Conservation (phyloP, 2,329 filamentous ascomycete species). For the Colletotrichum truncatum region DNA sequence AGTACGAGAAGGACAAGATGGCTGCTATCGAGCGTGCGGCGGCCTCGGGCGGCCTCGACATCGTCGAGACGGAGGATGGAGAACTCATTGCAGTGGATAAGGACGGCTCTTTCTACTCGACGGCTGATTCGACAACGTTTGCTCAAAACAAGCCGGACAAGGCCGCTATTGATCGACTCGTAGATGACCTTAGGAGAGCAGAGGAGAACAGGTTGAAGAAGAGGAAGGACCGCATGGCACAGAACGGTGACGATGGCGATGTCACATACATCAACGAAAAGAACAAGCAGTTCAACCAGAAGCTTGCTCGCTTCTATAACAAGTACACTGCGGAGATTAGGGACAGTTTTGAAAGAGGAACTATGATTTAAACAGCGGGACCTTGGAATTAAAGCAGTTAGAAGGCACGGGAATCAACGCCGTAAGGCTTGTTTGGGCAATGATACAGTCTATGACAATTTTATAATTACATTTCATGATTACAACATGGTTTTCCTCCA, state of each 20-base stretch:
- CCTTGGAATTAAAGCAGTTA: not conserved
- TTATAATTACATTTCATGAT: constrained; percentile 34
- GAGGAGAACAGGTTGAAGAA: constrained; percentile 90
- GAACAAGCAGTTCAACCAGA: constrained; percentile 99
- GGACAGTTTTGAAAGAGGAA: constrained; percentile 97
- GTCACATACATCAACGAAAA: constrained; percentile 99
- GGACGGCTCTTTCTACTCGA: constrained; percentile 90
- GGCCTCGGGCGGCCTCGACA: constrained; percentile 84
- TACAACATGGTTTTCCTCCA: constrained; percentile 94
- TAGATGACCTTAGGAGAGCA: constrained; percentile 85
- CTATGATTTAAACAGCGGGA: constrained; percentile 76
- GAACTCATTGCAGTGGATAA: constrained; percentile 95
- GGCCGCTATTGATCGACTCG: constrained; percentile 86
- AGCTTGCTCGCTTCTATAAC: constrained; percentile 95
- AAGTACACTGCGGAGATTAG: constrained; percentile 98
- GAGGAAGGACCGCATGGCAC: constrained; percentile 79
- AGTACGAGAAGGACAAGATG: constrained; percentile 89
- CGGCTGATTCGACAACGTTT: constrained; percentile 83
- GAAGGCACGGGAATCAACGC: not conserved
- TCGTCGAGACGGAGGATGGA: constrained; percentile 94
- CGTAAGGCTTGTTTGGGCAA: constrained; percentile 1
- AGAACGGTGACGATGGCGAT: constrained; percentile 86
- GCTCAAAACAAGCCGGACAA: constrained; percentile 87
- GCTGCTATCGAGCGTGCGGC: constrained; percentile 87
- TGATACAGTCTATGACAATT: constrained; percentile 42